phyloP scores from a whole-genome alignment of 768 basidiomycete species.

The Lactarius sp. region DNA sequence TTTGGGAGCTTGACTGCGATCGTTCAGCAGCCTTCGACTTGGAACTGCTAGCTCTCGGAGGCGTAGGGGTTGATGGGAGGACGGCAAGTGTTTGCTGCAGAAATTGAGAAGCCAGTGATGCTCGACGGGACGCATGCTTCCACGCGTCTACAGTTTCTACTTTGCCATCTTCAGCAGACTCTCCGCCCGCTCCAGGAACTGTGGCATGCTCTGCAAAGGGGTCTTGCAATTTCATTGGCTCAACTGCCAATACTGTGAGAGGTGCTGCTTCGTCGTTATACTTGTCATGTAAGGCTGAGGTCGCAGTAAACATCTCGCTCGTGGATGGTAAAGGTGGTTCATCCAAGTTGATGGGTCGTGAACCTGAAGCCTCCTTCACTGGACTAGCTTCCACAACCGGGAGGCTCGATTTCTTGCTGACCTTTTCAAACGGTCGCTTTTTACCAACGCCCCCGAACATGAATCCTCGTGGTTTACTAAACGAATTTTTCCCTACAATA shows the following conservation, averaged over 20 bases:
- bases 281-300: neutral
- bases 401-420: conserved; percentile 42
- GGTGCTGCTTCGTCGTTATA: neutral
- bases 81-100: conserved; percentile 59
- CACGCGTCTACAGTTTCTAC: conserved; percentile 27
- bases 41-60: conserved; percentile 20
- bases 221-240: conserved; percentile 17
- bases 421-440: conserved; percentile 31
- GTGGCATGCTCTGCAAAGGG: conserved; percentile 9
- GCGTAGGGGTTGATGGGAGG: conserved; percentile 40
- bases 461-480: conserved; percentile 7
- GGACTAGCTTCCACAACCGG: conserved; percentile 45
- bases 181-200: neutral
- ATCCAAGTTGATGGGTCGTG: neutral
- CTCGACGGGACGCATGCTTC: conserved; percentile 45
- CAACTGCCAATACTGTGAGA: neutral
- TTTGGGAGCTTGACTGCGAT: conserved; percentile 21
- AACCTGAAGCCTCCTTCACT: conserved; percentile 34
- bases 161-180: conserved; percentile 16
- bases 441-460: conserved; percentile 27
- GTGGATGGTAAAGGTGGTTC: neutral
- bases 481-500: conserved; percentile 26
- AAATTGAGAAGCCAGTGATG: conserved; percentile 54
- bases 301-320: neutral
- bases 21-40: conserved; percentile 25